These are phyloP conservation scores for Aspergillus oerlinghausenensis DNA, from an alignment of 2,329 filamentous ascomycete species.

Conservation along the genomic window DNA sequence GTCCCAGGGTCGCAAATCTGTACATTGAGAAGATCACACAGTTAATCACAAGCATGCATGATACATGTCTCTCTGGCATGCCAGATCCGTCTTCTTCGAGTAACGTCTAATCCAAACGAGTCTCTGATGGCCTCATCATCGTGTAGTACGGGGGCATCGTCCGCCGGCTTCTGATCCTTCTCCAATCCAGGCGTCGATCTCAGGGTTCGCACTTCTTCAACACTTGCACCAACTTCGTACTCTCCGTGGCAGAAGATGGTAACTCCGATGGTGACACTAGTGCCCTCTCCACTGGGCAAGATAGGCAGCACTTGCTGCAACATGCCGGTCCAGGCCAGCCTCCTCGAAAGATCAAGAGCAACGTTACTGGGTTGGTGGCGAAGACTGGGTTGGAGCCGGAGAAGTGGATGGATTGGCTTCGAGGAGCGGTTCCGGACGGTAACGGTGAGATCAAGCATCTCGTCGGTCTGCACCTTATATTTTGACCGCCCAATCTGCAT, in stretches of 20 bases:
- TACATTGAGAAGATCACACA: background rate
- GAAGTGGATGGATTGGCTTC: constrained; percentile 63
- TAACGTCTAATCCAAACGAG: constrained; percentile 36
- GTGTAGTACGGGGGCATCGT: constrained; percentile 11
- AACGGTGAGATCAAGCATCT: constrained; percentile 67
- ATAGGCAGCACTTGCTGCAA: constrained; percentile 69
- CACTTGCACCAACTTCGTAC: constrained; percentile 73
- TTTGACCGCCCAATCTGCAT: constrained; percentile 41
- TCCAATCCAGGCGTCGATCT: constrained; percentile 15
- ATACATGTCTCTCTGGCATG: constrained; percentile 43
- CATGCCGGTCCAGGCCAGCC: constrained; percentile 79
- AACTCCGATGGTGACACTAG: constrained; percentile 62
- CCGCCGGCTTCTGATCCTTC: constrained; percentile 7
- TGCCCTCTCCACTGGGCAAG: constrained; percentile 55
- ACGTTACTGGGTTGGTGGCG: constrained; percentile 66
- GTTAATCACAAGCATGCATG: constrained; percentile 35
- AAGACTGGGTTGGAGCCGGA: constrained; percentile 73
- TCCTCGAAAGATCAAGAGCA: constrained; percentile 75
- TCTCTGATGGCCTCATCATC: constrained; percentile 31
- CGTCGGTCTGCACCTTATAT: constrained; percentile 51
- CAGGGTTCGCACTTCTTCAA: constrained; percentile 69
- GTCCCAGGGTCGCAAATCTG: background rate
- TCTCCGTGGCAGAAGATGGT: constrained; percentile 73
- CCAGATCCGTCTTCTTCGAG: constrained; percentile 42
- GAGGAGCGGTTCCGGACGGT: constrained; percentile 69